phyloP scores from a whole-genome alignment of 257 asterid species.

The Handroanthus guayacan region DNA sequence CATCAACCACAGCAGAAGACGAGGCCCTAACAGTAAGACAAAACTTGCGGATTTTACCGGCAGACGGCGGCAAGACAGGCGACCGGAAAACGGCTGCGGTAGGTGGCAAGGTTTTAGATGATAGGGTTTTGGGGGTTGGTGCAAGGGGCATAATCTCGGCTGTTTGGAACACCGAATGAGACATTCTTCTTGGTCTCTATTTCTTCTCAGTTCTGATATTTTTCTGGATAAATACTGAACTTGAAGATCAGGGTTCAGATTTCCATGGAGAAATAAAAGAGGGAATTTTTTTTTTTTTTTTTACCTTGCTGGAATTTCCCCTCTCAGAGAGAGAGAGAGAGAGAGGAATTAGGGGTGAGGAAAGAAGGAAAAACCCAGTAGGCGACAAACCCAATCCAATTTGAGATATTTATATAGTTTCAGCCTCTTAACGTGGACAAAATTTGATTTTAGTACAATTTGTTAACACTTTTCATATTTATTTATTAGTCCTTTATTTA shows the following conservation, averaged over 20 bases:
- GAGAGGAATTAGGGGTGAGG: neutral
- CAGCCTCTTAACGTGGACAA: too few species aligned
- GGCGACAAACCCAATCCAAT: neutral
- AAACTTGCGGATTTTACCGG: conserved; percentile 28
- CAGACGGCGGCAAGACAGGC: neutral
- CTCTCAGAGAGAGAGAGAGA: neutral
- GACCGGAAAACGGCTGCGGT: conserved; percentile 25
- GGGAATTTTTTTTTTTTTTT: neutral
- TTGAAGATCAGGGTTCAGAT: neutral
- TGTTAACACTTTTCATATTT: too few species aligned
- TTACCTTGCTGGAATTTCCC: neutral
- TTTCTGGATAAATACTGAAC: neutral
- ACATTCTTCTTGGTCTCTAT: conserved; percentile 27
- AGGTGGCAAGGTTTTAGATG: conserved; percentile 32
- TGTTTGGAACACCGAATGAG: conserved; percentile 51
- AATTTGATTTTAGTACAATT: too few species aligned
- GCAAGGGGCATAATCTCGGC: conserved; percentile 46
- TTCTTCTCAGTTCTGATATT: neutral
- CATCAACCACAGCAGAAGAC: conserved; percentile 44
- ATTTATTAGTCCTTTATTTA: too few species aligned
- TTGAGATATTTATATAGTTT: neutral
- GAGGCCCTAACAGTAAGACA: conserved; percentile 44
- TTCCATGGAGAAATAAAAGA: neutral
- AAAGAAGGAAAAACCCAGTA: too few species aligned
- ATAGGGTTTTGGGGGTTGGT: conserved; percentile 44